Conservation (phyloP, 768 basidiomycete species). For the Podaxis sp. region DNA sequence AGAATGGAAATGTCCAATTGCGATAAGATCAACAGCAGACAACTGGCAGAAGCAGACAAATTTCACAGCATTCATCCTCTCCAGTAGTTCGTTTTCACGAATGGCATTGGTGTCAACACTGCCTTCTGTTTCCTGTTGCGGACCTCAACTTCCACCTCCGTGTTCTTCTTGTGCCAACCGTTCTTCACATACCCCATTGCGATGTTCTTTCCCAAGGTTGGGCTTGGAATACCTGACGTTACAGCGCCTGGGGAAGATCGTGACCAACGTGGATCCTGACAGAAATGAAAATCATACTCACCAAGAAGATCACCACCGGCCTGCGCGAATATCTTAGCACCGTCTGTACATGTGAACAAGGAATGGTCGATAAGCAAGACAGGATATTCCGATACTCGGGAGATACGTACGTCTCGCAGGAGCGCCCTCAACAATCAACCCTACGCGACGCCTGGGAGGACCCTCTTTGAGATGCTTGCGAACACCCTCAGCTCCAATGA, state of each 20-base stretch:
- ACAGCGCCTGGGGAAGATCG: slow-evolving; percentile 49
- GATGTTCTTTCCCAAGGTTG: slow-evolving; percentile 85
- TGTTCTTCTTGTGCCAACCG: slow-evolving; percentile 91
- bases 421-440: slow-evolving; percentile 76
- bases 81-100: slow-evolving; percentile 80
- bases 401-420: slow-evolving; percentile 74
- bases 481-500: slow-evolving; percentile 78
- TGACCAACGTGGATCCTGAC: background rate
- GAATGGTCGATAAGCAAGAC: background rate
- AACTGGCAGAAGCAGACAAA: background rate
- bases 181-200: slow-evolving; percentile 90
- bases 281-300: slow-evolving; percentile 9
- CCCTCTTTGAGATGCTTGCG: slow-evolving; percentile 78
- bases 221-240: slow-evolving; percentile 96
- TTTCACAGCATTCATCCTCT: slow-evolving; percentile 40
- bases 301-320: slow-evolving; percentile 38
- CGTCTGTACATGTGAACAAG: slow-evolving; percentile 46
- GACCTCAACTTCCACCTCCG: slow-evolving; percentile 80
- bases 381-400: slow-evolving; percentile 2
- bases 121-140: slow-evolving; percentile 78
- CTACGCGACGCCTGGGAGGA: slow-evolving; percentile 74
- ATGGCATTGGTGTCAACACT: slow-evolving; percentile 82
- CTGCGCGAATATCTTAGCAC: slow-evolving; percentile 68
- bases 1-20: background rate
- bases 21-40: background rate